phyloP scores from a whole-genome alignment of 306 rosid species.

The Vigna reflexopilosa region DNA sequence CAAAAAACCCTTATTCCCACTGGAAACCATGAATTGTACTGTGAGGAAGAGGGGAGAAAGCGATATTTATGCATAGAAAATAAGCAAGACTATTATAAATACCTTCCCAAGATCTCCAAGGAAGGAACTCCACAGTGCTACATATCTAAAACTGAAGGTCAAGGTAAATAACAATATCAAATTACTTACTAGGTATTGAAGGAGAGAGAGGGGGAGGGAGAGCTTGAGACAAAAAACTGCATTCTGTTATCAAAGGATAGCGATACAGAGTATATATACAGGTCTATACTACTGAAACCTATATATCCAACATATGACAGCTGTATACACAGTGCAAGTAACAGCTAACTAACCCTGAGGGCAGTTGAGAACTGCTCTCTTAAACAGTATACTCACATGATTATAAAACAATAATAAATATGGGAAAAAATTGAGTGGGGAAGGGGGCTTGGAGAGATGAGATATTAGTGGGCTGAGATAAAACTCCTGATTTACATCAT shows the following conservation, averaged over 20 bases:
- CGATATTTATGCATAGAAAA: conserved; percentile 7
- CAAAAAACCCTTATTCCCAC: not conserved
- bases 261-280: too few relatives aligned
- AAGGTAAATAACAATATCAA: conserved; percentile 52
- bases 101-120: conserved; percentile 99
- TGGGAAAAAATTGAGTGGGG: not conserved
- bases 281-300: too few relatives aligned
- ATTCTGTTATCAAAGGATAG: too few relatives aligned
- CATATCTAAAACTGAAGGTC: conserved; percentile 75
- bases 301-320: too few relatives aligned
- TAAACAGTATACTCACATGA: too few relatives aligned
- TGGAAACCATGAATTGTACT: conserved; percentile 29
- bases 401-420: conserved; percentile 31
- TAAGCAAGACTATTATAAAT: conserved; percentile 38
- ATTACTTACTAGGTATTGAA: conserved; percentile 22
- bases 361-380: too few relatives aligned
- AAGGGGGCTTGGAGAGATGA: not conserved
- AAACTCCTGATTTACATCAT: conserved; percentile 25
- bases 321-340: too few relatives aligned
- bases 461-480: conserved; percentile 21
- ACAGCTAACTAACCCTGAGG: too few relatives aligned
- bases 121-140: conserved; percentile 89
- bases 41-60: not conserved
- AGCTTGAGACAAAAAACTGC: not conserved
- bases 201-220: not conserved